A percentile compares a stretch with the other conserved stretches of the same genome.
Evolutionary conservation across 1,284 basidiomycete species (phyloP).

Genomic region (Ganoderma sinense): DNA sequence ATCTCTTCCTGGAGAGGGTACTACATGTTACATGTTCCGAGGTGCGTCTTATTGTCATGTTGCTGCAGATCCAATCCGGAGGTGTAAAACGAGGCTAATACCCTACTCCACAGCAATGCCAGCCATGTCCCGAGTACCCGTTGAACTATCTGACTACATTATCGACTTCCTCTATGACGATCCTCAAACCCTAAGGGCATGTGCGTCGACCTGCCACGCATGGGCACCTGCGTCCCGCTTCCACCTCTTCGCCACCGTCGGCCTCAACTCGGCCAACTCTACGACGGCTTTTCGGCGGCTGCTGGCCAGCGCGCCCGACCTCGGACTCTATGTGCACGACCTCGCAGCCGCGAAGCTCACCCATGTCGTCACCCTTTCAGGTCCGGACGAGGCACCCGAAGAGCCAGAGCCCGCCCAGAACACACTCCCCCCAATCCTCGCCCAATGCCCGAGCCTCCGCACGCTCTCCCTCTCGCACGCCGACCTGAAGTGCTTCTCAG

Average conservation of each 20-base stretch:
- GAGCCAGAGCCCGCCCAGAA: conserved; percentile 5
- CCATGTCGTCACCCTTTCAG: not conserved
- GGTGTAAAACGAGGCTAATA: not conserved
- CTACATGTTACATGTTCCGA: not conserved
- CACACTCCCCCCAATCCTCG: conserved; percentile 29
- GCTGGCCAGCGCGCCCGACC: conserved; percentile 28
- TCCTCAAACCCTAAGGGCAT: conserved; percentile 37
- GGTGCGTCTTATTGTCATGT: not conserved
- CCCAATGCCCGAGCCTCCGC: conserved; percentile 28
- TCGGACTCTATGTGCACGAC: conserved; percentile 38
- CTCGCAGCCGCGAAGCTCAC: conserved; percentile 30
- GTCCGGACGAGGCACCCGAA: conserved; percentile 4
- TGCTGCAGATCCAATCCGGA: not conserved
- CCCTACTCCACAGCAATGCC: conserved; percentile 3
- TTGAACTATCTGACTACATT: conserved; percentile 46
- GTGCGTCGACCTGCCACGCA: conserved; percentile 44
- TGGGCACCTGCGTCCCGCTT: conserved; percentile 46
- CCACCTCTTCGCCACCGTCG: conserved; percentile 44
- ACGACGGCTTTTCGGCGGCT: conserved; percentile 32
- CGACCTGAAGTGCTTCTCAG: conserved; percentile 26
- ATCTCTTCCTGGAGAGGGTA: not conserved
- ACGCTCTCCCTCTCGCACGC: conserved; percentile 33
- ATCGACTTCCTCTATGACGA: conserved; percentile 47
- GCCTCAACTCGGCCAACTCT: conserved; percentile 28
- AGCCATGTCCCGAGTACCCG: conserved; percentile 36